A percentile compares a stretch with the other conserved stretches of the same genome.
phyloP scores from a whole-genome alignment of 345 rosid genomes.

The Hibiscus syriacus region DNA sequence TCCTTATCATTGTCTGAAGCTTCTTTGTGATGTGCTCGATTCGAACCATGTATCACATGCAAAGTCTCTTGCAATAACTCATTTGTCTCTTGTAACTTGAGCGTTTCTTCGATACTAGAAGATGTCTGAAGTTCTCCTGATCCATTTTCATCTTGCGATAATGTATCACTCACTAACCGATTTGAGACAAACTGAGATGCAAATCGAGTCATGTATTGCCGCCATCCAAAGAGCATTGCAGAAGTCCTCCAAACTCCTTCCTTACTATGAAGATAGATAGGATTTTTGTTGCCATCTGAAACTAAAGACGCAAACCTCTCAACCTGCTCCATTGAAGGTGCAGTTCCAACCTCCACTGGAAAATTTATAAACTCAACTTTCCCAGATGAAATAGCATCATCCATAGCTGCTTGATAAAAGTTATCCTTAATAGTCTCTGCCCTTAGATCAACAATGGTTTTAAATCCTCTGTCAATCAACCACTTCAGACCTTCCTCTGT shows the following conservation, averaged over 20 bases:
- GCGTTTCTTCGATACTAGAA: constrained; percentile 20
- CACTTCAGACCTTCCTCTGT: constrained; percentile 83
- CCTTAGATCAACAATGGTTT: constrained; percentile 82
- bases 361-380: constrained; percentile 59
- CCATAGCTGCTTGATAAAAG: constrained; percentile 59
- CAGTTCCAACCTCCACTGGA: constrained; percentile 75
- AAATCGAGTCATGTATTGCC: constrained; percentile 70
- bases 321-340: constrained; percentile 87
- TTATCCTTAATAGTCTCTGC: constrained; percentile 74
- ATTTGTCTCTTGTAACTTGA: constrained; percentile 27
- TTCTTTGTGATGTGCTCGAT: constrained; percentile 25
- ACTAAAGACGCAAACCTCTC: constrained; percentile 81
- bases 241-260: constrained; percentile 90
- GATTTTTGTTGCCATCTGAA: constrained; percentile 61
- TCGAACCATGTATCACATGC: constrained; percentile 23
- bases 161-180: constrained; percentile 13
- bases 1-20: constrained; percentile 17
- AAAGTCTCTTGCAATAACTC: constrained; percentile 26
- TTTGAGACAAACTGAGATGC: constrained; percentile 19
- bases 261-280: constrained; percentile 85
- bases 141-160: constrained; percentile 14
- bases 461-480: constrained; percentile 67
- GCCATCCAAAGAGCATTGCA: constrained; percentile 92
- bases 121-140: constrained; percentile 14
- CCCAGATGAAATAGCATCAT: constrained; percentile 51